Conservation (phyloP, 2,329 filamentous ascomycete species). For the Tolypocladium cylindrosporum region DNA sequence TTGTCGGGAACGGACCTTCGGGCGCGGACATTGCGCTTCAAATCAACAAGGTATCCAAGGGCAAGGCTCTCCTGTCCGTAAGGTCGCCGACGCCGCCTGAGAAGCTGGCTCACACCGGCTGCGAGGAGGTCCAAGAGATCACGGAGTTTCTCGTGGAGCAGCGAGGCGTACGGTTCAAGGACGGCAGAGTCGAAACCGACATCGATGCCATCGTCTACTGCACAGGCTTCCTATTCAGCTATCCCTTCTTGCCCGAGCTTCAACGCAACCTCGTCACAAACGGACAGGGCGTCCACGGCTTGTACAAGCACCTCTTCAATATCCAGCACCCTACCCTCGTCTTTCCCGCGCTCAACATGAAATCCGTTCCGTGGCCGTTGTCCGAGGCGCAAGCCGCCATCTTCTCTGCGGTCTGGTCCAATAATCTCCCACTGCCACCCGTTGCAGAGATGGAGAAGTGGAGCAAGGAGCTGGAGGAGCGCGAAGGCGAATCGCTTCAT, state of each 20-base stretch:
- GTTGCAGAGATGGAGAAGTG: conserved; percentile 56
- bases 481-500: conserved; percentile 22
- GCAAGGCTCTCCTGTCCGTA: conserved; percentile 56
- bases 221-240: conserved; percentile 81
- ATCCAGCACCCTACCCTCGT: conserved; percentile 66
- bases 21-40: conserved; percentile 77
- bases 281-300: conserved; percentile 58
- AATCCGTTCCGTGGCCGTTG: conserved; percentile 80
- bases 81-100: conserved; percentile 37
- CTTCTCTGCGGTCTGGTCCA: conserved; percentile 68
- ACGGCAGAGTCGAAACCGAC: conserved; percentile 53
- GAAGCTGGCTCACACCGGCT: conserved; percentile 32
- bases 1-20: conserved; percentile 78
- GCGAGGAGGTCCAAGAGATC: conserved; percentile 48
- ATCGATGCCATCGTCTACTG: conserved; percentile 77
- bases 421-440: conserved; percentile 54
- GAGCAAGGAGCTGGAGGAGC: conserved; percentile 52
- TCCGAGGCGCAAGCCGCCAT: conserved; percentile 71
- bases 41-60: conserved; percentile 50
- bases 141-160: conserved; percentile 41
- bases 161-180: conserved; percentile 54
- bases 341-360: conserved; percentile 67
- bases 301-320: conserved; percentile 75
- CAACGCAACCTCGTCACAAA: conserved; percentile 48
- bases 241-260: conserved; percentile 55